phyloP scores from a whole-genome alignment of 2,329 filamentous ascomycete genomes.

The Blastomyces parvus region DNA sequence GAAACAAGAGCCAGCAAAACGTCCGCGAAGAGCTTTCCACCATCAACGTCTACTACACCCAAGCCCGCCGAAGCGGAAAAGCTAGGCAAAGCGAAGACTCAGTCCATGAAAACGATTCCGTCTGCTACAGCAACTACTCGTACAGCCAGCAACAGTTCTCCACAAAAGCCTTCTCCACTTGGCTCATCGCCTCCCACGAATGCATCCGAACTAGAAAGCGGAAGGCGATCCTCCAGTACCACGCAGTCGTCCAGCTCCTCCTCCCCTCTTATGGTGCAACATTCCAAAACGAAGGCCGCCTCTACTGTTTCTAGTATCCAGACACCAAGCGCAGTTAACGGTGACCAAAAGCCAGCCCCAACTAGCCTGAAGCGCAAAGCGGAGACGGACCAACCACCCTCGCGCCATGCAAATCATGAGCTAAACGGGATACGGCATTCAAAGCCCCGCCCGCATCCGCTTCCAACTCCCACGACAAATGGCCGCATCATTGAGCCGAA shows the following conservation, averaged over 20 bases:
- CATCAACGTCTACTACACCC: not conserved
- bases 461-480: slow-evolving; percentile 21
- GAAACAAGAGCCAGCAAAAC: slow-evolving; percentile 11
- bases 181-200: slow-evolving; percentile 53
- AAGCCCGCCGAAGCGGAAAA: slow-evolving; percentile 18
- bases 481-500: slow-evolving; percentile 34
- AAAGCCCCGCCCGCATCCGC: slow-evolving; percentile 18
- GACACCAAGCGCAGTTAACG: slow-evolving; percentile 21
- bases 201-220: slow-evolving; percentile 47
- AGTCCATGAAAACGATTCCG: slow-evolving; percentile 25
- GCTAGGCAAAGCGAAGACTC: slow-evolving; percentile 18
- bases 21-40: slow-evolving; percentile 7
- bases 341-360: slow-evolving; percentile 22
- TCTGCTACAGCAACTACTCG: slow-evolving; percentile 31
- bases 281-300: slow-evolving; percentile 22
- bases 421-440: not conserved
- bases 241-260: slow-evolving; percentile 39
- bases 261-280: slow-evolving; percentile 36
- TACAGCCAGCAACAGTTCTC: slow-evolving; percentile 40
- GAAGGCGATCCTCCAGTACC: slow-evolving; percentile 33
- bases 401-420: not conserved
- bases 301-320: slow-evolving; percentile 18
- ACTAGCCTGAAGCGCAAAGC: slow-evolving; percentile 37
- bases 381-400: slow-evolving; percentile 21
- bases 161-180: slow-evolving; percentile 53